Conservation (phyloP, 163 green algal species). For the Scenedesmus sp. region DNA sequence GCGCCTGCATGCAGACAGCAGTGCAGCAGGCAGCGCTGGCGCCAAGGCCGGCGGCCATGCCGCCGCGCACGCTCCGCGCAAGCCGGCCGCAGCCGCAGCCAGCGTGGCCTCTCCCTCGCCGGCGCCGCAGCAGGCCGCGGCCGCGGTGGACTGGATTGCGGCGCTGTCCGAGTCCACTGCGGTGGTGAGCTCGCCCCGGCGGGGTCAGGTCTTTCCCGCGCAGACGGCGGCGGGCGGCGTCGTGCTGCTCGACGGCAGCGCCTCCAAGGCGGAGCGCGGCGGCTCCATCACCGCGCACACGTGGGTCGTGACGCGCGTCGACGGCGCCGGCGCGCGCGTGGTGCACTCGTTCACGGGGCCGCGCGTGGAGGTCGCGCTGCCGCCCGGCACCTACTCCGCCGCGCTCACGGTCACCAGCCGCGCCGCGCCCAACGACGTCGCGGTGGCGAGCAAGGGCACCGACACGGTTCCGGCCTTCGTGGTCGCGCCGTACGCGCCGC, state of each 20-base stretch:
- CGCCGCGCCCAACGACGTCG: too few species aligned
- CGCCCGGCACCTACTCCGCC: not conserved
- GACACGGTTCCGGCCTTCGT: too few species aligned
- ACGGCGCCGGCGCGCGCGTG: too few species aligned
- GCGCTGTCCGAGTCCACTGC: not conserved
- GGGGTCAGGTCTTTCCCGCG: conserved; percentile 1
- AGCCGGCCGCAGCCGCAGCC: not conserved
- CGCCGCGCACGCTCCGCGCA: too few species aligned
- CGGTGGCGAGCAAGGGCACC: too few species aligned
- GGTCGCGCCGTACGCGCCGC: too few species aligned
- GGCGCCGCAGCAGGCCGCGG: not conserved
- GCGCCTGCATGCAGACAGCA: too few species aligned
- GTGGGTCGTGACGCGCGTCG: not conserved
- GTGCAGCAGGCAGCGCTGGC: too few species aligned
- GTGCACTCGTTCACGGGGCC: not conserved
- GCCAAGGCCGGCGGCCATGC: too few species aligned
- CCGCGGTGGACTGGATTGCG: not conserved
- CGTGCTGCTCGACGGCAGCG: conserved; percentile 30
- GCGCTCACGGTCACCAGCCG: conserved; percentile 1
- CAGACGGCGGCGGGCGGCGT: not conserved
- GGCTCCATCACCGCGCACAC: not conserved
- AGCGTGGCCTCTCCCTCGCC: not conserved
- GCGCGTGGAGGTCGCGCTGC: conserved; percentile 2
- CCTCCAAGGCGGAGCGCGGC: conserved; percentile 4
- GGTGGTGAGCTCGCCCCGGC: not conserved